These are phyloP conservation scores for Backusella macrospora DNA, from an alignment of 192 early-diverging fungal genomes.

Conservation along the genomic window DNA sequence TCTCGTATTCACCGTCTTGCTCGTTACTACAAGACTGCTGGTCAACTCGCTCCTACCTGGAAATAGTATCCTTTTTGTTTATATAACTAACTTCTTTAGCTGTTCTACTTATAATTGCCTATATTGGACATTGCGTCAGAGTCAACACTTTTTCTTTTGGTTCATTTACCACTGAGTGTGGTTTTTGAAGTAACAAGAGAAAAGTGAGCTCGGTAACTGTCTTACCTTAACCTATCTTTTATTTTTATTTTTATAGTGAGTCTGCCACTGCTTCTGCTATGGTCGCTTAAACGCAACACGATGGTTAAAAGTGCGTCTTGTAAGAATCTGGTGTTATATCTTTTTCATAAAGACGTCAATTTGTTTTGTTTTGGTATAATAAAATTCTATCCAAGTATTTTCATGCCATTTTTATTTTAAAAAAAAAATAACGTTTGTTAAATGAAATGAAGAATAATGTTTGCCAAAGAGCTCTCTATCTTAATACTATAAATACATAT, in stretches of 20 bases:
- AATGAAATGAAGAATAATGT: too few species aligned
- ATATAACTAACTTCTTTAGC: background rate
- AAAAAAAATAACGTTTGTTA: too few species aligned
- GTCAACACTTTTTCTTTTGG: constrained; percentile 50
- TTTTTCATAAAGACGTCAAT: background rate
- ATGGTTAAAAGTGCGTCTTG: background rate
- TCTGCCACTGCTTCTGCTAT: constrained; percentile 53
- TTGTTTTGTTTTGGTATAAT: background rate
- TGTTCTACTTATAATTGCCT: background rate
- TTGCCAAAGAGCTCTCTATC: too few species aligned
- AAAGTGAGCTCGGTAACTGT: constrained; percentile 45
- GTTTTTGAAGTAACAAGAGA: background rate
- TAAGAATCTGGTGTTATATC: constrained; percentile 1
- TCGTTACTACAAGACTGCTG: constrained; percentile 98
- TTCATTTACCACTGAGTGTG: constrained; percentile 60
- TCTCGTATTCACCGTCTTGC: constrained; percentile 98
- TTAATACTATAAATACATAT: too few species aligned
- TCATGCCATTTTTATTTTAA: too few species aligned
- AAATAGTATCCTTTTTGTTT: constrained; percentile 82
- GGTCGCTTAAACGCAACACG: constrained; percentile 32
- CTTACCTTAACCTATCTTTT: constrained; percentile 44
- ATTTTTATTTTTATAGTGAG: constrained; percentile 42
- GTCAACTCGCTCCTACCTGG: constrained; percentile 97
- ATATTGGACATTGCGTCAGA: constrained; percentile 40
- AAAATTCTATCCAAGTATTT: background rate